Percentiles rank a stretch among this genome's conserved stretches.
These are phyloP conservation scores for Parastagonospora nodorum DNA, from an alignment of 2,329 filamentous ascomycete genomes.

Conservation along the genomic window DNA sequence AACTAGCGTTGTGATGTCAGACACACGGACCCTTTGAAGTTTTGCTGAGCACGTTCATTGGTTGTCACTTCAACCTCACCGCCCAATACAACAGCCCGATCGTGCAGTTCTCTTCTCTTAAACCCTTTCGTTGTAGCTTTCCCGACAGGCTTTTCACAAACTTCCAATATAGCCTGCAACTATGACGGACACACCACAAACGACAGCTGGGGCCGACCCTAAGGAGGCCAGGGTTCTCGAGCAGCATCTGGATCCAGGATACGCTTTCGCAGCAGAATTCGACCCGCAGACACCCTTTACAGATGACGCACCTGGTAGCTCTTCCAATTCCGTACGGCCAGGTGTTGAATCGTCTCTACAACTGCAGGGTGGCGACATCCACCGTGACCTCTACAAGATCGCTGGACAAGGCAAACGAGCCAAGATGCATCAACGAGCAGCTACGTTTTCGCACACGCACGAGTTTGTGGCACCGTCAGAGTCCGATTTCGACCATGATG, in stretches of 20 bases:
- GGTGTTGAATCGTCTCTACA: constrained; percentile 67
- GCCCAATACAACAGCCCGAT: constrained; percentile 12
- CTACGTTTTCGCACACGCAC: constrained; percentile 67
- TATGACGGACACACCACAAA: constrained; percentile 38
- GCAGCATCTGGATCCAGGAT: constrained; percentile 48
- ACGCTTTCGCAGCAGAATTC: constrained; percentile 50
- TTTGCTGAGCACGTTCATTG: constrained; percentile 31
- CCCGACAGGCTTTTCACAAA: not conserved
- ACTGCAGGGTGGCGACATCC: constrained; percentile 77
- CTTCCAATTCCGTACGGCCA: constrained; percentile 26
- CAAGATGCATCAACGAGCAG: constrained; percentile 60
- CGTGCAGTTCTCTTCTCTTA: not conserved
- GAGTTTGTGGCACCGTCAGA: constrained; percentile 28
- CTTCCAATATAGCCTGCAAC: not conserved
- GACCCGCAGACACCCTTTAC: constrained; percentile 37
- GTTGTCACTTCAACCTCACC: constrained; percentile 24
- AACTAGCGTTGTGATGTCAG: constrained; percentile 33
- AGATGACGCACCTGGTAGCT: constrained; percentile 28
- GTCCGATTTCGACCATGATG: constrained; percentile 40
- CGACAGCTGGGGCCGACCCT: constrained; percentile 32
- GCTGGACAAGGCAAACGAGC: constrained; percentile 60
- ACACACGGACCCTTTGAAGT: constrained; percentile 34
- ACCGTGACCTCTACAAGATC: constrained; percentile 77
- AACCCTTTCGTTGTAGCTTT: not conserved
- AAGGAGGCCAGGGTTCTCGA: constrained; percentile 47